These are phyloP conservation scores for Garcia nutans DNA, from an alignment of 345 rosid genomes.

Conservation along the genomic window DNA sequence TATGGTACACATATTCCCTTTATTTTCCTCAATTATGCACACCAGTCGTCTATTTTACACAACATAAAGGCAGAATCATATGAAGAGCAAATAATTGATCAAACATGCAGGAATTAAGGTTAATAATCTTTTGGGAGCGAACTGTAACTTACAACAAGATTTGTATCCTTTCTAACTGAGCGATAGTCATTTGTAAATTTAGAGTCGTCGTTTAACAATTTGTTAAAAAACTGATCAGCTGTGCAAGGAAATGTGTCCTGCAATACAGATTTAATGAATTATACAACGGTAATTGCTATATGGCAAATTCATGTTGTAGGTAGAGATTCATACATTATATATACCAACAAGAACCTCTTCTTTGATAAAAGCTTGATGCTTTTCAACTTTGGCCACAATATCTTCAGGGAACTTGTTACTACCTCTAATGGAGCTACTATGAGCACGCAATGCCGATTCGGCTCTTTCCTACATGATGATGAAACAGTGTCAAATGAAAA, in stretches of 20 bases:
- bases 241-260: conserved; percentile 77
- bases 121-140: background rate
- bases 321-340: conserved; percentile 47
- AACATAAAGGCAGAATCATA: background rate
- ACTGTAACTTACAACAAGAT: conserved; percentile 60
- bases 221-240: conserved; percentile 60
- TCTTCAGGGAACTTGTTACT: conserved; percentile 51
- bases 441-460: conserved; percentile 88
- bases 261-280: conserved; percentile 29
- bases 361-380: conserved; percentile 66
- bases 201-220: conserved; percentile 69
- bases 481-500: background rate
- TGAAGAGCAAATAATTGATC: background rate
- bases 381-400: conserved; percentile 46
- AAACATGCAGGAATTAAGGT: background rate
- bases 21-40: background rate
- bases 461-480: conserved; percentile 62
- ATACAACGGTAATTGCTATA: conserved; percentile 6
- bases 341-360: conserved; percentile 82
- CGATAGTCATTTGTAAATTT: conserved; percentile 65
- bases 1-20: background rate
- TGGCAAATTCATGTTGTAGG: conserved; percentile 10
- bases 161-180: conserved; percentile 67
- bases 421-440: conserved; percentile 79
- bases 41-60: background rate